phyloP scores from a whole-genome alignment of 441 rosid genomes.

The Raphanus hybrid region DNA sequence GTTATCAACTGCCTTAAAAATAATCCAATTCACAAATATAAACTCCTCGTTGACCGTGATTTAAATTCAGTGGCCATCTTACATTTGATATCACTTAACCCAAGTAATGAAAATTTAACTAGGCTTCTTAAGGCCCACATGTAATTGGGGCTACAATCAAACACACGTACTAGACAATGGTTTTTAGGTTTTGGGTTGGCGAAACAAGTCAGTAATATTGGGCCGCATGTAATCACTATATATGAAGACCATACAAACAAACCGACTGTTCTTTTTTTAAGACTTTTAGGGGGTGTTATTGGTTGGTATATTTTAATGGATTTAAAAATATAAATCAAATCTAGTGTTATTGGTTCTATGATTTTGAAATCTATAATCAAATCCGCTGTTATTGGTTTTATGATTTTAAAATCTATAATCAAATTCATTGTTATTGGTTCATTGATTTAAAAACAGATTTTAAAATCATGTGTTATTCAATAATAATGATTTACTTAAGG shows the following conservation, averaged over 20 bases:
- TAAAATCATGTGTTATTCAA: too few species aligned
- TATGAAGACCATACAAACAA: neutral
- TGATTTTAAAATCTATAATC: too few species aligned
- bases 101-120: neutral
- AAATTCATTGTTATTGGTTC: too few species aligned
- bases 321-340: too few species aligned
- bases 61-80: neutral
- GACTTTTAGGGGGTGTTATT: too few species aligned
- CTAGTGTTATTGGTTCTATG: too few species aligned
- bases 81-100: neutral
- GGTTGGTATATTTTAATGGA: too few species aligned
- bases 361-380: too few species aligned
- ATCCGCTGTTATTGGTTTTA: too few species aligned
- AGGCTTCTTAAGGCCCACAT: constrained; percentile 24
- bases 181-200: neutral
- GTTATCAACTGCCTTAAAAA: neutral
- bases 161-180: neutral
- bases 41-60: neutral
- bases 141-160: neutral
- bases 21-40: neutral
- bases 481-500: too few species aligned
- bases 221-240: neutral
- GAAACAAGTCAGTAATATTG: neutral
- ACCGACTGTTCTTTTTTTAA: neutral
- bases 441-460: too few species aligned